Conservation (phyloP, 441 rosid species). For the Syzygium malaccense region DNA sequence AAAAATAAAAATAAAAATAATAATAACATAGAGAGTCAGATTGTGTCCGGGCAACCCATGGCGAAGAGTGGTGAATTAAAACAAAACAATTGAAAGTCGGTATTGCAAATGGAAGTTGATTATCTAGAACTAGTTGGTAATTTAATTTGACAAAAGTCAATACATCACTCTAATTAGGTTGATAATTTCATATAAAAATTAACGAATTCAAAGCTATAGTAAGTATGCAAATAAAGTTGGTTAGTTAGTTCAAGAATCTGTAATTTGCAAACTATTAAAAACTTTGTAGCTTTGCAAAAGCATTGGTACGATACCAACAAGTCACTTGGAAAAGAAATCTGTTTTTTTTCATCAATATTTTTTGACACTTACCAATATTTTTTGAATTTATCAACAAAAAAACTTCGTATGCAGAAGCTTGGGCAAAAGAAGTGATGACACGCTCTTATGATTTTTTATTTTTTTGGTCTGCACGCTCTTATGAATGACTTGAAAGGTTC, state of each 20-base stretch:
- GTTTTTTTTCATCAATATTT: not conserved
- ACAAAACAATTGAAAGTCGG: not conserved
- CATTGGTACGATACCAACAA: not conserved
- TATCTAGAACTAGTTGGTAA: not conserved
- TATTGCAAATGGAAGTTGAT: not conserved
- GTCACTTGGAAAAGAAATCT: not conserved
- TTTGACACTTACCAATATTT: not conserved
- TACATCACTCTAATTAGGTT: not conserved
- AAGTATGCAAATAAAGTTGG: not conserved
- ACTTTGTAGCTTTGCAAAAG: not conserved
- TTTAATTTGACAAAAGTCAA: not conserved
- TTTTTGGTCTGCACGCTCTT: not conserved
- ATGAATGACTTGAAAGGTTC: not conserved
- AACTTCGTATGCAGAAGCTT: not conserved
- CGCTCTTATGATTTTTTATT: too few relatives aligned
- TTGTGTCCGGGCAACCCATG: not conserved
- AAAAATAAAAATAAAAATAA: not conserved
- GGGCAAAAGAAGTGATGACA: not conserved
- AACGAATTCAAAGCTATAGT: not conserved
- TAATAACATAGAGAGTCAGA: not conserved
- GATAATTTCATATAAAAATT: not conserved
- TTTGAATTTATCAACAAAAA: not conserved
- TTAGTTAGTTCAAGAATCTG: not conserved
- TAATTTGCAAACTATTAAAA: not conserved
- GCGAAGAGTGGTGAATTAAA: not conserved